Percentiles rank a stretch among this genome's conserved stretches.
These are phyloP conservation scores for Spathaspora sp. DNA, from an alignment of 805 yeast genomes.

Conservation along the genomic window DNA sequence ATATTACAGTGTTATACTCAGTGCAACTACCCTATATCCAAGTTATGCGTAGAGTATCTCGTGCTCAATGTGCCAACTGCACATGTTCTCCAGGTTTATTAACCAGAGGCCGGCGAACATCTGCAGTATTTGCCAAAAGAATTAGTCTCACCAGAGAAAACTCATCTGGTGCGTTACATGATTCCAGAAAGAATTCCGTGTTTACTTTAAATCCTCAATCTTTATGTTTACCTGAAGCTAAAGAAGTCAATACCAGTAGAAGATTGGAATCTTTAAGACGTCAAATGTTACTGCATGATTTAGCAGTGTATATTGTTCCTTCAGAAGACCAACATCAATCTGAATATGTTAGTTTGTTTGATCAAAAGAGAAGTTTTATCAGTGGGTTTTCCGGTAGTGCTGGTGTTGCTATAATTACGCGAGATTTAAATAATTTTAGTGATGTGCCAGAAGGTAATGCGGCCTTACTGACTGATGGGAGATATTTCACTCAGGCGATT, in stretches of 20 bases:
- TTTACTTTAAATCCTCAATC: slow-evolving; percentile 40
- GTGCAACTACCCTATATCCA: not conserved
- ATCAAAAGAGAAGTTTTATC: slow-evolving; percentile 54
- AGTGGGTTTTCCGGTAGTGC: slow-evolving; percentile 62
- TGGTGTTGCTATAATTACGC: slow-evolving; percentile 55
- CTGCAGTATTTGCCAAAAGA: slow-evolving; percentile 49
- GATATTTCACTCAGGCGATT: slow-evolving; percentile 57
- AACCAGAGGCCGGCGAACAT: slow-evolving; percentile 61
- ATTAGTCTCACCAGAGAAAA: slow-evolving; percentile 26
- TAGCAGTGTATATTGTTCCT: slow-evolving; percentile 57
- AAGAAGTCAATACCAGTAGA: slow-evolving; percentile 57
- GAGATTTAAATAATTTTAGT: slow-evolving; percentile 50
- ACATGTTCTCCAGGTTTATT: slow-evolving; percentile 82
- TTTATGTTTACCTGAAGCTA: slow-evolving; percentile 38
- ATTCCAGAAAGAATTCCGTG: slow-evolving; percentile 38
- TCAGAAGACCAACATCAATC: slow-evolving; percentile 64
- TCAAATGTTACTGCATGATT: slow-evolving; percentile 43
- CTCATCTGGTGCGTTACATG: slow-evolving; percentile 8
- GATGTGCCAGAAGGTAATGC: slow-evolving; percentile 52
- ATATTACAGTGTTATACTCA: not conserved
- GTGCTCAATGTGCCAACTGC: slow-evolving; percentile 64
- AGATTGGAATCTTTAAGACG: slow-evolving; percentile 62
- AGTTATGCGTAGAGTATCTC: slow-evolving; percentile 26
- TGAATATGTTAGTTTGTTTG: slow-evolving; percentile 53
- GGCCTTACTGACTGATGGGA: slow-evolving; percentile 56